A percentile compares a stretch with the other conserved stretches of the same genome.
Conservation (phyloP, 2,329 filamentous ascomycete species). For the Tolypocladium inflatum region DNA sequence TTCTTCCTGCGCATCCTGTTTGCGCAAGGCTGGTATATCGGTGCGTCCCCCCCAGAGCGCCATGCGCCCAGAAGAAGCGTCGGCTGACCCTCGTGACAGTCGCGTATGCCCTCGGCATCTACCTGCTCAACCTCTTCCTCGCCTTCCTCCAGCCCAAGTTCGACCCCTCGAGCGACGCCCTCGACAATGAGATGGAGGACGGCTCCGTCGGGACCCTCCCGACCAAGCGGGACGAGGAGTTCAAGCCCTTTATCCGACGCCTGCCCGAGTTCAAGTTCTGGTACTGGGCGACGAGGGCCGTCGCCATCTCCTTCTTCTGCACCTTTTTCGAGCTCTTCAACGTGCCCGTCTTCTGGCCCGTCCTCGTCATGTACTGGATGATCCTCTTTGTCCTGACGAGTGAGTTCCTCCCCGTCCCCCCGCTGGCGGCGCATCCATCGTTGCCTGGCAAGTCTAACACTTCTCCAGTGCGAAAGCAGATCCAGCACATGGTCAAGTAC, state of each 20-base stretch:
- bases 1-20: conserved; percentile 88
- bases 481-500: conserved; percentile 99
- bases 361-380: conserved; percentile 97
- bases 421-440: not conserved
- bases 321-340: conserved; percentile 93
- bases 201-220: conserved; percentile 74
- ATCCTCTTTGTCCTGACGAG: conserved; percentile 93
- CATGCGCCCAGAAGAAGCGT: no score
- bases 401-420: conserved; percentile 36
- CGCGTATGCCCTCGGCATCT: conserved; percentile 95
- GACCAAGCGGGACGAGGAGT: conserved; percentile 95
- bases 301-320: conserved; percentile 75
- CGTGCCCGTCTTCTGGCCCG: conserved; percentile 97
- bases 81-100: conserved; percentile 40
- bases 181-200: conserved; percentile 95
- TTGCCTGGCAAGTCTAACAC: not conserved
- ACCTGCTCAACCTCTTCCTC: conserved; percentile 97
- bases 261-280: conserved; percentile 99
- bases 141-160: conserved; percentile 98
- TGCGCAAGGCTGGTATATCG: conserved; percentile 98
- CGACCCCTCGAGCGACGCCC: conserved; percentile 83
- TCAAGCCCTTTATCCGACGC: conserved; percentile 90
- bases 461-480: conserved; percentile 83
- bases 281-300: conserved; percentile 86
- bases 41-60: conserved; percentile 34